phyloP scores from a whole-genome alignment of 345 rosid species.

The Gossypium ekmanianum region DNA sequence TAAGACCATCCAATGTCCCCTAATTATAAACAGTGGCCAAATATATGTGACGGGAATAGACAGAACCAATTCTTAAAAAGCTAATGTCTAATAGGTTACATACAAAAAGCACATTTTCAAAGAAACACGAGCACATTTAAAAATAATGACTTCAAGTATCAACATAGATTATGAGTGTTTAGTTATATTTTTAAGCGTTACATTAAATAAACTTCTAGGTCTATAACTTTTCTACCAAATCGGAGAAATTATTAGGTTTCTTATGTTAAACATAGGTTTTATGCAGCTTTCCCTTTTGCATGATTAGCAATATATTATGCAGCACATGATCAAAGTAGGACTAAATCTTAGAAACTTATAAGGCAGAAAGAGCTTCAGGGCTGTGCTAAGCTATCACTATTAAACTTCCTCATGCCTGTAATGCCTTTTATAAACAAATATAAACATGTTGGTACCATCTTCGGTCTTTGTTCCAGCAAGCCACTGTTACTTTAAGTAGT shows the following conservation, averaged over 20 bases:
- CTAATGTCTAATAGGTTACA: neutral
- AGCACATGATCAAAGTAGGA: neutral
- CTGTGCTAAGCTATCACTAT: neutral
- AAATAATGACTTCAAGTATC: neutral
- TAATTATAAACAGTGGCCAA: slow-evolving; percentile 18
- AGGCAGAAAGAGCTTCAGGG: neutral
- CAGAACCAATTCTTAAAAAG: neutral
- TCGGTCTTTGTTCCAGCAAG: neutral
- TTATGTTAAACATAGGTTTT: neutral
- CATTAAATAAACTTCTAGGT: neutral
- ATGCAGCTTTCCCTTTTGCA: neutral
- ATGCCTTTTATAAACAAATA: neutral
- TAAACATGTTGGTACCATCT: neutral
- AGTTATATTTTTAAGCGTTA: neutral
- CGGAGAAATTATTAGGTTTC: neutral
- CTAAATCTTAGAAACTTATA: neutral
- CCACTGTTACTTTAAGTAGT: neutral
- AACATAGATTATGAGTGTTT: neutral
- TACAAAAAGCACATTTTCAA: neutral
- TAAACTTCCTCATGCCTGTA: neutral
- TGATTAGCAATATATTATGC: neutral
- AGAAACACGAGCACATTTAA: neutral
- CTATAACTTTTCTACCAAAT: neutral
- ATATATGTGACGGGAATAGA: neutral
- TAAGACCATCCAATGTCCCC: slow-evolving; percentile 82